Percentiles rank a stretch among this genome's conserved stretches.
phyloP scores from a whole-genome alignment of 441 rosid genomes.

The Corymbia citriodora region DNA sequence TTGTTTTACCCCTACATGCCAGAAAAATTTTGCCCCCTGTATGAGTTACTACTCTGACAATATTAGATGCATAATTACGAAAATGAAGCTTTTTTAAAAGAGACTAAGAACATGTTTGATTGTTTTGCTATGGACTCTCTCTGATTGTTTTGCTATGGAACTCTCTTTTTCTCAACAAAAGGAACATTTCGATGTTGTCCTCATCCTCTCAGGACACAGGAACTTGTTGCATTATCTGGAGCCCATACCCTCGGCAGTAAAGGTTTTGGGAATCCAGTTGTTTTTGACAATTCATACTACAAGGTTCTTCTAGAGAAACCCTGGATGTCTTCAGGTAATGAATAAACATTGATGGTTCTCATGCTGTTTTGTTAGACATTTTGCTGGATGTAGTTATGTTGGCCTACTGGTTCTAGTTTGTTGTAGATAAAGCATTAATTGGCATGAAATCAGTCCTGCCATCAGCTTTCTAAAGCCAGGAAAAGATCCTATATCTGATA shows the following conservation, averaged over 20 bases:
- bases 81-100: background rate
- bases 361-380: background rate
- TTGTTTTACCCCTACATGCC: background rate
- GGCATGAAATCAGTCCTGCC: background rate
- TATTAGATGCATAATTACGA: background rate
- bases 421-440: background rate
- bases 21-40: background rate
- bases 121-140: background rate
- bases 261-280: slow-evolving; percentile 73
- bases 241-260: slow-evolving; percentile 89
- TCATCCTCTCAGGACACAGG: slow-evolving; percentile 46
- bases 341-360: background rate
- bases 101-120: background rate
- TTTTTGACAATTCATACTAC: slow-evolving; percentile 79
- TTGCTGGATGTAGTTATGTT: background rate
- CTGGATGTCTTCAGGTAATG: slow-evolving; percentile 65
- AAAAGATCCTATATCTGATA: background rate
- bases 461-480: background rate
- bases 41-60: background rate
- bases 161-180: background rate
- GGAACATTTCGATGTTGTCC: background rate
- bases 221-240: slow-evolving; percentile 79
- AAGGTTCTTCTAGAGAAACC: slow-evolving; percentile 80
- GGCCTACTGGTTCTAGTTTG: background rate
- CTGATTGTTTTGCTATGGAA: background rate